Conservation (phyloP, 305 asterid species). For the Fraxinus baroniana region DNA sequence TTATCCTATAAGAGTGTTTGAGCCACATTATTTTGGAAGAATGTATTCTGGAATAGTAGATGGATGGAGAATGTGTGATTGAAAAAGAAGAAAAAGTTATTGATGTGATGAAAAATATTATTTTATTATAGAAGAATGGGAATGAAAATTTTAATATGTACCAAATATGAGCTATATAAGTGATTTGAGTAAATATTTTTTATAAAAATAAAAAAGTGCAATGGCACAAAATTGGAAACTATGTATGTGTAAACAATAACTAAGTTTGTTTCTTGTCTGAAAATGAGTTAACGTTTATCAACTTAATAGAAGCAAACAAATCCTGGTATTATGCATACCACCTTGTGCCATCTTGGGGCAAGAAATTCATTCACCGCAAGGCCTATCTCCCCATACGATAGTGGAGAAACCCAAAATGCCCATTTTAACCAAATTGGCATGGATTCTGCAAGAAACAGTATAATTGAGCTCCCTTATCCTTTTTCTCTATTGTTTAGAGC, state of each 20-base stretch:
- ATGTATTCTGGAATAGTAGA: too few species aligned
- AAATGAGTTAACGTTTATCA: not conserved
- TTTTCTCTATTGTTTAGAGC: constrained; percentile 3
- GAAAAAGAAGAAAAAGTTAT: too few species aligned
- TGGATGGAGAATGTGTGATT: too few species aligned
- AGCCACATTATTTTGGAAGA: too few species aligned
- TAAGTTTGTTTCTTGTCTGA: not conserved
- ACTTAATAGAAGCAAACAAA: not conserved
- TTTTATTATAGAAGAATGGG: too few species aligned
- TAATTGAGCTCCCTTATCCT: constrained; percentile 17
- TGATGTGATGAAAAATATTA: too few species aligned
- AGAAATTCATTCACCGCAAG: constrained; percentile 73
- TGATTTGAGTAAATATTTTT: not conserved
- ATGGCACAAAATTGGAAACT: not conserved
- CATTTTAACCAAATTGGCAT: constrained; percentile 92
- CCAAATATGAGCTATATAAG: not conserved
- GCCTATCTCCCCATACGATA: constrained; percentile 80
- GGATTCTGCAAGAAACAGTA: constrained; percentile 53
- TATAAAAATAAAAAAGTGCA: not conserved
- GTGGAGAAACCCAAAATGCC: constrained; percentile 88
- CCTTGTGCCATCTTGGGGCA: constrained; percentile 83
- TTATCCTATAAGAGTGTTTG: not conserved
- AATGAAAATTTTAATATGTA: too few species aligned
- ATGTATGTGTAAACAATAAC: not conserved
- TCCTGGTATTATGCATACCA: constrained; percentile 20